Percentiles rank a stretch among this genome's conserved stretches.
phyloP scores from a whole-genome alignment of 345 rosid species.

The Clausena lansium region DNA sequence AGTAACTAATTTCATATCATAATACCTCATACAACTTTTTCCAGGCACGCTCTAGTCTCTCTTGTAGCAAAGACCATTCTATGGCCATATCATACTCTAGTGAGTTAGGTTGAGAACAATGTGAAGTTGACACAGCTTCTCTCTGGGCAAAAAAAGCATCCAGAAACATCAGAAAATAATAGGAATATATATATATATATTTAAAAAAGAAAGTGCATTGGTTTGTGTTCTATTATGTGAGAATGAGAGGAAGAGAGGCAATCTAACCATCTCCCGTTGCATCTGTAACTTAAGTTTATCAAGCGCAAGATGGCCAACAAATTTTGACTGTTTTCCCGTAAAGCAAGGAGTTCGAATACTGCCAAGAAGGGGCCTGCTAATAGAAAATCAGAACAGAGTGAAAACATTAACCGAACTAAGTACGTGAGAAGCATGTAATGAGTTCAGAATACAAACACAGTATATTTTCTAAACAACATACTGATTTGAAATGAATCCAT shows the following conservation, averaged over 20 bases:
- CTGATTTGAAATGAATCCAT: not conserved
- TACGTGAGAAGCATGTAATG: not conserved
- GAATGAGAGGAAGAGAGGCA: conserved; percentile 3
- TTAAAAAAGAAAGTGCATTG: not conserved
- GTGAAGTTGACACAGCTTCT: conserved; percentile 83
- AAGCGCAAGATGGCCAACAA: conserved; percentile 63
- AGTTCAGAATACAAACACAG: not conserved
- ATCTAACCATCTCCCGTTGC: conserved; percentile 58
- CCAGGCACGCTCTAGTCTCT: conserved; percentile 40
- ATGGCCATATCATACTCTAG: conserved; percentile 84
- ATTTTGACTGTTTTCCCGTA: conserved; percentile 44
- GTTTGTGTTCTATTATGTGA: not conserved
- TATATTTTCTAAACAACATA: not conserved
- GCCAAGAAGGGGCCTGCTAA: conserved; percentile 78
- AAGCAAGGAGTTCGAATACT: conserved; percentile 49
- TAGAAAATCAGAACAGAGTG: not conserved
- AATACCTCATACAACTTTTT: conserved; percentile 45
- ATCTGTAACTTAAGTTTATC: conserved; percentile 37
- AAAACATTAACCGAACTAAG: not conserved
- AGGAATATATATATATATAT: not conserved
- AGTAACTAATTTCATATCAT: not conserved
- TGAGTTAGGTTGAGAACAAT: conserved; percentile 83
- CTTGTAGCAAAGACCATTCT: conserved; percentile 71
- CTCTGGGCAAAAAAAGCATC: conserved; percentile 36
- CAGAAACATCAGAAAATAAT: not conserved